Percentiles rank a stretch among this genome's conserved stretches.
phyloP scores from a whole-genome alignment of 306 rosid species.

The Comarum palustre region DNA sequence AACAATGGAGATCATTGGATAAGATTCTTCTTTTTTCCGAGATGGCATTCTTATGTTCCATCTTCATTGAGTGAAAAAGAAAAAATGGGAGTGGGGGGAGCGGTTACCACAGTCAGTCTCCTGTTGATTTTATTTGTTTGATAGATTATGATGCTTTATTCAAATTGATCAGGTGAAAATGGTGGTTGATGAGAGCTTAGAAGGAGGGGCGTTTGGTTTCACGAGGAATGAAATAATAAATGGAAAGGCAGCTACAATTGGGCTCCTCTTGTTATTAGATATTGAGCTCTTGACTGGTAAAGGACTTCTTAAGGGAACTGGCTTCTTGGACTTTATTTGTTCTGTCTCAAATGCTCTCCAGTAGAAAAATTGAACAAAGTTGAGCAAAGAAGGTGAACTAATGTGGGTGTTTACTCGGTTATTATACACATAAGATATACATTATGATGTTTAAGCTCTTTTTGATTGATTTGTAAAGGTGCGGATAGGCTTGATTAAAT shows the following conservation, averaged over 20 bases:
- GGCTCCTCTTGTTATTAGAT: slow-evolving; percentile 83
- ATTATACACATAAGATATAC: neutral
- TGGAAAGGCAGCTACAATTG: slow-evolving; percentile 83
- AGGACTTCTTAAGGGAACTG: slow-evolving; percentile 88
- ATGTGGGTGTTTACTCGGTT: neutral
- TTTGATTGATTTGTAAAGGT: neutral
- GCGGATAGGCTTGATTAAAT: neutral
- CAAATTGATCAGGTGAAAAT: slow-evolving; percentile 56
- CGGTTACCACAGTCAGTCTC: neutral
- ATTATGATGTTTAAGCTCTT: slow-evolving; percentile 1
- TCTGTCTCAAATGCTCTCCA: slow-evolving; percentile 54
- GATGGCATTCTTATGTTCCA: neutral
- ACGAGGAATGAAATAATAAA: slow-evolving; percentile 73
- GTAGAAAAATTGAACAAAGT: slow-evolving; percentile 32
- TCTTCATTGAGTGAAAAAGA: neutral
- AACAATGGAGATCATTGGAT: neutral
- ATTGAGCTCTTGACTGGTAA: slow-evolving; percentile 94
- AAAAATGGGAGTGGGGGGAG: neutral
- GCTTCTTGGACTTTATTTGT: slow-evolving; percentile 89
- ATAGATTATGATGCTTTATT: neutral
- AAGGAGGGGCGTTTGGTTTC: slow-evolving; percentile 75
- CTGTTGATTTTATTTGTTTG: slow-evolving; percentile 1
- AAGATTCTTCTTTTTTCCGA: neutral
- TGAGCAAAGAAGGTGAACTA: neutral
- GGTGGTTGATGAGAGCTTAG: slow-evolving; percentile 67